A percentile compares a stretch with the other conserved stretches of the same genome.
These are phyloP conservation scores for Schizochytrium sp. DNA, from an alignment of 108 stramenopile genomes.

Conservation along the genomic window DNA sequence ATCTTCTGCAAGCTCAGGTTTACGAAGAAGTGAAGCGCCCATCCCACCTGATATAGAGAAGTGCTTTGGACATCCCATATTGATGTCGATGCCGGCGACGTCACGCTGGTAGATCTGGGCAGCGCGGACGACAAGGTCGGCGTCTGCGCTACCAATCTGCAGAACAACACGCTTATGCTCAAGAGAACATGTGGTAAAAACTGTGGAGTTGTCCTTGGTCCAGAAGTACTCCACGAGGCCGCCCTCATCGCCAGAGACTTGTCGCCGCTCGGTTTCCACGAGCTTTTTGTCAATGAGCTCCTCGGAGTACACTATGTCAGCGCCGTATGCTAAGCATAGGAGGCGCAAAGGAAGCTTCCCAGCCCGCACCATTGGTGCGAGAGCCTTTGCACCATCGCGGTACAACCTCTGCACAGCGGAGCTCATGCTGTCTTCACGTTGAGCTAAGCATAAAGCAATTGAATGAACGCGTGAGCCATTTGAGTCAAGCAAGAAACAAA, in stretches of 20 bases:
- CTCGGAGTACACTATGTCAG: constrained; percentile 90
- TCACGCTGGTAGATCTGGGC: constrained; percentile 83
- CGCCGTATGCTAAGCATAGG: constrained; percentile 88
- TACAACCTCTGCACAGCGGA: neutral
- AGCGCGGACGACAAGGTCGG: constrained; percentile 83
- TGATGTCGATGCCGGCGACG: constrained; percentile 91
- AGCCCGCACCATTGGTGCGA: constrained; percentile 93
- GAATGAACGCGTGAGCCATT: no score
- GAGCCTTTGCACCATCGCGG: constrained; percentile 37
- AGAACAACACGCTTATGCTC: constrained; percentile 86
- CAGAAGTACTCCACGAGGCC: constrained; percentile 88
- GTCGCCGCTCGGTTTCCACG: constrained; percentile 75
- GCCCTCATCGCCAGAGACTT: constrained; percentile 68
- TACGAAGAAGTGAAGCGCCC: constrained; percentile 88
- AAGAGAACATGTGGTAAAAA: constrained; percentile 77
- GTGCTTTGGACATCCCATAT: constrained; percentile 96
- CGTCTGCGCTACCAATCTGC: constrained; percentile 92
- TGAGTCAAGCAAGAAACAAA: no score
- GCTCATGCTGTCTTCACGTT: neutral
- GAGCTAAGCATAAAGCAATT: no score
- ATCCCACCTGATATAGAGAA: constrained; percentile 91
- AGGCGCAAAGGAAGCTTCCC: constrained; percentile 89
- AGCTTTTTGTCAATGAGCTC: constrained; percentile 92
- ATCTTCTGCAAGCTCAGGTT: constrained; percentile 75
- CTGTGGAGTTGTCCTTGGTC: constrained; percentile 44